Conservation (phyloP, 2,329 filamentous ascomycete species). For the Sporothrix inflata region DNA sequence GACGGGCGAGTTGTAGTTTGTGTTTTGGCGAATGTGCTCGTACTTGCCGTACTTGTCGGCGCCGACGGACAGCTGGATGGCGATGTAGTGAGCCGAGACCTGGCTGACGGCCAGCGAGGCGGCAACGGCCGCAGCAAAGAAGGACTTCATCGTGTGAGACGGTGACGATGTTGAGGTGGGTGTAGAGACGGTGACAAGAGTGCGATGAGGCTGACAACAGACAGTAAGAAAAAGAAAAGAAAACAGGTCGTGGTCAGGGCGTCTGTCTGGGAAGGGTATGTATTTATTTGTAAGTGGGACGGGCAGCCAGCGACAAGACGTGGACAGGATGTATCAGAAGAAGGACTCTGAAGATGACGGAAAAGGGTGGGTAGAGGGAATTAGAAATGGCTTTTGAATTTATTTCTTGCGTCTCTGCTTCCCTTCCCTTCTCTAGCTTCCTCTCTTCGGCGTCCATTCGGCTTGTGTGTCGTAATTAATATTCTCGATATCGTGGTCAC, state of each 20-base stretch:
- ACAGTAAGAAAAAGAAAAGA: background rate
- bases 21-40: constrained; percentile 51
- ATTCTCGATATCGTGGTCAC: background rate
- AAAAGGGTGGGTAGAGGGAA: background rate
- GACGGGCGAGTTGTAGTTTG: constrained; percentile 54
- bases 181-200: background rate
- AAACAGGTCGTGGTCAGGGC: background rate
- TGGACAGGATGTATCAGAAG: background rate
- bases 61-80: constrained; percentile 44
- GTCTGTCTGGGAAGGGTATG: background rate
- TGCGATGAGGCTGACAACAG: too few relatives aligned
- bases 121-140: constrained; percentile 40
- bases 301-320: background rate
- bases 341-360: background rate
- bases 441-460: background rate
- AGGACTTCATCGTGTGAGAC: constrained; percentile 41
- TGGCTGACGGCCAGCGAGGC: constrained; percentile 41
- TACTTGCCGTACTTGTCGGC: constrained; percentile 42
- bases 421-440: background rate
- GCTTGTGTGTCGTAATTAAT: background rate
- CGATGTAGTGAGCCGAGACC: constrained; percentile 48
- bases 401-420: background rate
- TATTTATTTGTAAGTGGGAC: background rate
- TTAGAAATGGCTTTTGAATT: background rate
- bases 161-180: background rate